Evolutionary conservation across 257 asterid species (phyloP), one percentile per base, ranked within the genome.

Genomic region (Capsicum rhomboideum): DNA sequence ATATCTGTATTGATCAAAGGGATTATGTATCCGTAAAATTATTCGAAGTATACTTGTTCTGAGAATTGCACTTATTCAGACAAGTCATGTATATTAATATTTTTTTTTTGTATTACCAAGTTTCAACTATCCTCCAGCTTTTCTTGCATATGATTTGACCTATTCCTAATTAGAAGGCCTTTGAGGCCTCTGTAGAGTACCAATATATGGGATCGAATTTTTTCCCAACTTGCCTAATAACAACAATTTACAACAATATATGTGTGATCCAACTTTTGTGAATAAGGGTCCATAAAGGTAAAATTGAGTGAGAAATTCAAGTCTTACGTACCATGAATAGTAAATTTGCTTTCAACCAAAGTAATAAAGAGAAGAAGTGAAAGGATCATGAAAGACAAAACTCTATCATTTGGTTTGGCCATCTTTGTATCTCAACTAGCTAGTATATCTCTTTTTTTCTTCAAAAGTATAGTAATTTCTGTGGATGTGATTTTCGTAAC

Each of bases 351-450:
- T 64, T 61, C 84, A 3, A 83, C 86, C 17, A 79, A 58, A 5
- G 85, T 66, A 53, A 86, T 50, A 67, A 80, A 26, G 63, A 86
- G 80, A 37, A 89, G 21, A 56, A 90, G 21, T 6, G 87, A 55
- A 78, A 75, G 61, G 4, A 49, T 75, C 44, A 85, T 8, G 54
- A 58, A 54, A n/a, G 81, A 55, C 7, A 79, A 74, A 74, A 74
- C 13, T 28, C 72, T 87, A 75, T 56, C 74, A 87, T 81, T 68
- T 54, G 85, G 23, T 42, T 82, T 85, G 52, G 87, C 90, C 93
- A 90, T 89, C 72, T 83, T 79, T 77, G 40, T 74, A 26, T 21
- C 13, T 46, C 28, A 44, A 52, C 14, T 42, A 23, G 28, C 29
- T n/a, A 44, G 21, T 72, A 6, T 23, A 1, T 46, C 40, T 46